phyloP scores from a whole-genome alignment of 306 rosid species.

The Quercus ilex region DNA sequence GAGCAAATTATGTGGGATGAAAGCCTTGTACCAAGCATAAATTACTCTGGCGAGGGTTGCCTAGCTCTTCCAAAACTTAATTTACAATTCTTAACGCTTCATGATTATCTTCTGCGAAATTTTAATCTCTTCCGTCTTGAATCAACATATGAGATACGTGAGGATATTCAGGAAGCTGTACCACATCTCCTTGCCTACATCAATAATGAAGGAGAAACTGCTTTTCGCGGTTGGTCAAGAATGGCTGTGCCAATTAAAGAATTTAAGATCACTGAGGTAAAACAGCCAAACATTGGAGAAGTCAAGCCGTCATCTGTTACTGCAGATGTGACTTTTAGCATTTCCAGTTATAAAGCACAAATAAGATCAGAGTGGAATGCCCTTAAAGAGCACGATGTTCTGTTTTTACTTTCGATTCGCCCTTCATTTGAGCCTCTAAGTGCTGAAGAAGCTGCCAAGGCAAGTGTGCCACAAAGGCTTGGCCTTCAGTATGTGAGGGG shows the following conservation, averaged over 20 bases:
- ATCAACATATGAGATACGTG: conserved; percentile 96
- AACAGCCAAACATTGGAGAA: conserved; percentile 97
- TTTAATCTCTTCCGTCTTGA: conserved; percentile 95
- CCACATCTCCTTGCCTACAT: conserved; percentile 93
- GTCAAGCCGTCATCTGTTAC: conserved; percentile 94
- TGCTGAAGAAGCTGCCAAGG: conserved; percentile 79
- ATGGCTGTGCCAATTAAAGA: conserved; percentile 93
- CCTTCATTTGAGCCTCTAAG: conserved; percentile 94
- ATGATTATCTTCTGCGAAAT: conserved; percentile 91
- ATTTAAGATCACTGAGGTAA: conserved; percentile 77
- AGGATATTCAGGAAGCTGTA: conserved; percentile 93
- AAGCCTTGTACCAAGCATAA: conserved; percentile 94
- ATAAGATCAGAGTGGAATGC: conserved; percentile 97
- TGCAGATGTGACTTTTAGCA: conserved; percentile 74
- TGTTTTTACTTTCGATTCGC: conserved; percentile 79
- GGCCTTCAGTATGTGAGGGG: conserved; percentile 96
- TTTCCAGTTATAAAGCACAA: conserved; percentile 85
- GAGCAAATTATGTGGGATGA: conserved; percentile 99
- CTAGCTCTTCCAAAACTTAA: conserved; percentile 96
- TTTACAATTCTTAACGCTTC: conserved; percentile 92
- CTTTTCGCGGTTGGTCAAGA: conserved; percentile 98
- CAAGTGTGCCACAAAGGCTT: conserved; percentile 88
- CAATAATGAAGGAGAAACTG: conserved; percentile 81
- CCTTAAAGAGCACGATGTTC: conserved; percentile 92
- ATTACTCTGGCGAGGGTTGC: conserved; percentile 98